Evolutionary conservation across 2,329 filamentous ascomycete species (phyloP).

Genomic region (Diaporthe vaccinii): DNA sequence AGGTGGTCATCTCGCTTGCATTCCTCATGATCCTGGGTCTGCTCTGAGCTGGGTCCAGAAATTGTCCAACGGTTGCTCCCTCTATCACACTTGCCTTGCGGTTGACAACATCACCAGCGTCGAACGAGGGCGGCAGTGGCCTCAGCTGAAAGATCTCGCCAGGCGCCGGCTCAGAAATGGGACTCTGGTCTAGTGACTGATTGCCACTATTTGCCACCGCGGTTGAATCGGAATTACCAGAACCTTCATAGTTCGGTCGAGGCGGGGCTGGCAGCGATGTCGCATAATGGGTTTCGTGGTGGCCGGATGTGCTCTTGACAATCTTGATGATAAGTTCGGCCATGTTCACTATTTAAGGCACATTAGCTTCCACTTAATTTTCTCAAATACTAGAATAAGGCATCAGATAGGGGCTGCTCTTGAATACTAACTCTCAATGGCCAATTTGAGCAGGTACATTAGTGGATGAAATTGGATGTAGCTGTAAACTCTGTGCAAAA

Average conservation of each 20-base stretch:
- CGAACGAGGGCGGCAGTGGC: constrained; percentile 15
- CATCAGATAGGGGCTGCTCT: neutral
- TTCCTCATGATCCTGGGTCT: constrained; percentile 31
- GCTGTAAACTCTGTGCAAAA: constrained; percentile 35
- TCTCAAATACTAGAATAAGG: neutral
- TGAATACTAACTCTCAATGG: constrained; percentile 57
- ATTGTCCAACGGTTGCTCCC: neutral
- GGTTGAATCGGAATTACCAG: neutral
- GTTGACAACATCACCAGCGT: constrained; percentile 16
- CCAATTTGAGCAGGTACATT: constrained; percentile 61
- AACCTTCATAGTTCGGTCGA: neutral
- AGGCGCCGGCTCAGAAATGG: neutral
- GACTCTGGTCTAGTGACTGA: neutral
- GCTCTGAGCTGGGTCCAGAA: neutral
- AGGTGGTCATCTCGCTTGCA: constrained; percentile 34
- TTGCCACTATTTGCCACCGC: constrained; percentile 6
- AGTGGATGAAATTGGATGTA: constrained; percentile 64
- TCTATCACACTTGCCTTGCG: constrained; percentile 24
- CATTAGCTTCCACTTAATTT: neutral
- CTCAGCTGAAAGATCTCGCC: neutral
- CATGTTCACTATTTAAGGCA: constrained; percentile 54
- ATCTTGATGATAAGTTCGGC: constrained; percentile 62
- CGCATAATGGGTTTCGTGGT: constrained; percentile 11
- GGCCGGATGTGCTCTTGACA: constrained; percentile 41
- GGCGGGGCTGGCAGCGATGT: neutral